phyloP scores from a whole-genome alignment of 805 yeast species.

The Diddensiella santjacobensis region DNA sequence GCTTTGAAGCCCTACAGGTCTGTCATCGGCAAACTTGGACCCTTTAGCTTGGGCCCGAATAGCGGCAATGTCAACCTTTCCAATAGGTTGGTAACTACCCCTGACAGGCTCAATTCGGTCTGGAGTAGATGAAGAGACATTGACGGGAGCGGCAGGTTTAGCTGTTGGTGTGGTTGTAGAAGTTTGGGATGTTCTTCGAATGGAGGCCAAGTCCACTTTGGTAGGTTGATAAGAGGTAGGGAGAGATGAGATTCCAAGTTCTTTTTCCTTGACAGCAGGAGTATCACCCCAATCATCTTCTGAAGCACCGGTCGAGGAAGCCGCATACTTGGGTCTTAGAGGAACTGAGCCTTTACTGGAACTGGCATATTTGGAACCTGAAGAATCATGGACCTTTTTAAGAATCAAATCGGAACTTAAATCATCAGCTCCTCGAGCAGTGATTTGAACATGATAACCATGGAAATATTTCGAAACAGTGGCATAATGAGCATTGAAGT shows the following conservation, averaged over 20 bases:
- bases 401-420: conserved; percentile 73
- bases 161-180: conserved; percentile 27
- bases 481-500: conserved; percentile 40
- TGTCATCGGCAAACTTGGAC: conserved; percentile 35
- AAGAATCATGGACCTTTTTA: conserved; percentile 77
- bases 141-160: conserved; percentile 1
- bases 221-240: conserved; percentile 67
- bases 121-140: conserved; percentile 8
- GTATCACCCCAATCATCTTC: conserved; percentile 76
- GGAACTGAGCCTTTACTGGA: conserved; percentile 29
- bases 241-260: conserved; percentile 32
- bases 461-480: conserved; percentile 38
- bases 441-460: conserved; percentile 93
- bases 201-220: conserved; percentile 54
- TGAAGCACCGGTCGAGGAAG: conserved; percentile 34
- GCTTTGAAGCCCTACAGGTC: conserved; percentile 38
- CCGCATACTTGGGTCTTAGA: conserved; percentile 35
- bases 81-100: conserved; percentile 56
- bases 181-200: conserved; percentile 44
- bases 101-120: conserved; percentile 31
- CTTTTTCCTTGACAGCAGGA: conserved; percentile 35
- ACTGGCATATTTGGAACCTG: conserved; percentile 91
- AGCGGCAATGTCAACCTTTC: conserved; percentile 51
- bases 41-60: conserved; percentile 37
- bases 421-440: conserved; percentile 94